A percentile compares a stretch with the other conserved stretches of the same genome.
Evolutionary conservation across 2,329 filamentous ascomycete genomes (phyloP).

Genomic region (Penicillium olsonii): DNA sequence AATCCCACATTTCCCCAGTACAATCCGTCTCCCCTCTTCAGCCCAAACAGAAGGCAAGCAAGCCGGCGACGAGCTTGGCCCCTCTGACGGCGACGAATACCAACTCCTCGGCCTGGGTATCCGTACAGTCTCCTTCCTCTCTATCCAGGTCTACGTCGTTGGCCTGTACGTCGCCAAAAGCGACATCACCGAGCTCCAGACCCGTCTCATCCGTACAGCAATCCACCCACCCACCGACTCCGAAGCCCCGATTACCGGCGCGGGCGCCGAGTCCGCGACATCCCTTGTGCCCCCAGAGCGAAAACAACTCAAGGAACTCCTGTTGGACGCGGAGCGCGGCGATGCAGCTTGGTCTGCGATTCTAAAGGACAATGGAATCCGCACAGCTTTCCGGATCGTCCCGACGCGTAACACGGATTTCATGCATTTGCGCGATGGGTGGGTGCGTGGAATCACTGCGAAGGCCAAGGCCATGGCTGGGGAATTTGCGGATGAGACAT

Average conservation of each 20-base stretch:
- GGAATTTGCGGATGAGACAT: slow-evolving; percentile 70
- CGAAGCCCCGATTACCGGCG: slow-evolving; percentile 23
- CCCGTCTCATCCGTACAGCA: slow-evolving; percentile 72
- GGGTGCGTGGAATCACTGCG: slow-evolving; percentile 79
- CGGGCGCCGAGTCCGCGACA: slow-evolving; percentile 69
- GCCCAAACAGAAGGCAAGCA: slow-evolving; percentile 34
- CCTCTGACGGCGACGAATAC: slow-evolving; percentile 60
- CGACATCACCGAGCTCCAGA: slow-evolving; percentile 80
- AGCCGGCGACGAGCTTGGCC: slow-evolving; percentile 40
- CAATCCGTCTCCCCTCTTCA: slow-evolving; percentile 62
- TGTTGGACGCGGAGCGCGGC: slow-evolving; percentile 70
- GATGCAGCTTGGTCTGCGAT: slow-evolving; percentile 74
- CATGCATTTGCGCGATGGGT: slow-evolving; percentile 85
- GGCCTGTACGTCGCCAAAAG: slow-evolving; percentile 86
- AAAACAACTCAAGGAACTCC: slow-evolving; percentile 65
- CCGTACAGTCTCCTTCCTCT: slow-evolving; percentile 83
- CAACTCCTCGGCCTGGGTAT: slow-evolving; percentile 86
- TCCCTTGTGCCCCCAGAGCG: slow-evolving; percentile 83
- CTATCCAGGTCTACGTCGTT: slow-evolving; percentile 91
- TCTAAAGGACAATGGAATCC: slow-evolving; percentile 65
- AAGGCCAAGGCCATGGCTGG: slow-evolving; percentile 58
- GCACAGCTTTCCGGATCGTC: slow-evolving; percentile 78
- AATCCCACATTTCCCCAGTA: slow-evolving; percentile 77
- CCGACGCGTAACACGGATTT: slow-evolving; percentile 96
- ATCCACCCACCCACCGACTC: slow-evolving; percentile 34